Evolutionary conservation across 2,329 filamentous ascomycete genomes (phyloP).

Genomic region (Hortaea sp.): DNA sequence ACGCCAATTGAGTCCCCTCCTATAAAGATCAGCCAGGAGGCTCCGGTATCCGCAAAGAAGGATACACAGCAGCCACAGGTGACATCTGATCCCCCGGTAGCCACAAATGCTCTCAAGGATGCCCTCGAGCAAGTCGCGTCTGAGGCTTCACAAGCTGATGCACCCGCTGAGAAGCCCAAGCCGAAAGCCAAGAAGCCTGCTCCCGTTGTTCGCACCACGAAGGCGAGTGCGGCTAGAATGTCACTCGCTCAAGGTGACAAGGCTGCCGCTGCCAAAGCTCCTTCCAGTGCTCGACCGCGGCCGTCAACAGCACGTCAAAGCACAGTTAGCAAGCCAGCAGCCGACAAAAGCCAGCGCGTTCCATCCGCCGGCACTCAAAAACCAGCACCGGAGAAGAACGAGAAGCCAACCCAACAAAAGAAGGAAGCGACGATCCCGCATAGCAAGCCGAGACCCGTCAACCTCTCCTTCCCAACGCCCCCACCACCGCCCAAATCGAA

Average conservation of each 20-base stretch:
- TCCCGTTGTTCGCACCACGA: constrained; percentile 21
- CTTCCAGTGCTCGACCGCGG: constrained; percentile 9
- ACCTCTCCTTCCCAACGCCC: constrained; percentile 37
- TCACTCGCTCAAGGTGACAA: constrained; percentile 15
- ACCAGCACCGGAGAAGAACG: background rate
- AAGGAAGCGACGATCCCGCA: constrained; percentile 23
- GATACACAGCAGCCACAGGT: too few species aligned
- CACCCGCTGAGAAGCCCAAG: constrained; percentile 13
- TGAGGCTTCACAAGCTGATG: constrained; percentile 22
- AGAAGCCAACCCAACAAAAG: background rate
- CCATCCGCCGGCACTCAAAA: background rate
- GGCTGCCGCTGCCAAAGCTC: background rate
- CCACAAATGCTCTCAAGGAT: constrained; percentile 43
- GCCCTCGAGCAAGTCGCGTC: constrained; percentile 36
- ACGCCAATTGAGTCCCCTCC: background rate
- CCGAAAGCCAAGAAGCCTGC: constrained; percentile 16
- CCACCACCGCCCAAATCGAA: constrained; percentile 39
- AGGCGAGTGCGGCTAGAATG: constrained; percentile 22
- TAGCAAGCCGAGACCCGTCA: constrained; percentile 38
- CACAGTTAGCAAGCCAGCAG: background rate
- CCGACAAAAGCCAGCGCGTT: background rate
- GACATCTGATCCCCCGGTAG: constrained; percentile 31
- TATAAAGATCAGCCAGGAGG: too few species aligned
- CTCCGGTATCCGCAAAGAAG: too few species aligned
- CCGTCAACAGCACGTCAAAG: constrained; percentile 9